phyloP scores from a whole-genome alignment of 108 stramenopile genomes.

The Aurantiochytrium sp. region DNA sequence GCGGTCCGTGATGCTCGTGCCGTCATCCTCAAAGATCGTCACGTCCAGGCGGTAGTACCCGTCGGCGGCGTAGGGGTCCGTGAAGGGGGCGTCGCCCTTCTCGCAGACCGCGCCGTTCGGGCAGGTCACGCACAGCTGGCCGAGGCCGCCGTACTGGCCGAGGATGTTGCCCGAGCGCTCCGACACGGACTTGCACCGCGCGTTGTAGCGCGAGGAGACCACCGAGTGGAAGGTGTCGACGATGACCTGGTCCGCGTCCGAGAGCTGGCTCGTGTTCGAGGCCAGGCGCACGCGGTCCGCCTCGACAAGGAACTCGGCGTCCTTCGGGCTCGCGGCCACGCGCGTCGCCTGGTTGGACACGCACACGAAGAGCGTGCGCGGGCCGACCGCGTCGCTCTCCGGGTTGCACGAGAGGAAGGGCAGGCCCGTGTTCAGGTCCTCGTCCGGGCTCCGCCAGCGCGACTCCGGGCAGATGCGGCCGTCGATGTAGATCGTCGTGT shows the following conservation, averaged over 20 bases:
- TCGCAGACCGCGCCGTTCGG: constrained; percentile 7
- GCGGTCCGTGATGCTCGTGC: not conserved
- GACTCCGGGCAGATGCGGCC: not conserved
- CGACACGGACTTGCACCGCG: not conserved
- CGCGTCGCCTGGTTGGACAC: not conserved
- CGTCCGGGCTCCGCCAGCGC: not conserved
- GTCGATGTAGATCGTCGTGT: not conserved
- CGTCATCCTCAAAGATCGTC: constrained; percentile 16
- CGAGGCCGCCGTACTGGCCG: constrained; percentile 3
- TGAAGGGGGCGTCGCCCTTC: not conserved
- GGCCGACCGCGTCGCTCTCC: not conserved
- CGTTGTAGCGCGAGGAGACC: not conserved
- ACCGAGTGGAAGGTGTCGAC: not conserved
- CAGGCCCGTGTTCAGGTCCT: not conserved
- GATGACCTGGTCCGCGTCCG: not conserved
- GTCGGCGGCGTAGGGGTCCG: not conserved
- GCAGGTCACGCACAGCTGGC: constrained; percentile 19
- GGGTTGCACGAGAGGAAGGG: constrained; percentile 4
- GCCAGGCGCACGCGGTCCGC: not conserved
- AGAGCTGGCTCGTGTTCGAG: not conserved
- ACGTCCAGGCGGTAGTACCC: constrained; percentile 13
- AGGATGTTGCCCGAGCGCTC: not conserved
- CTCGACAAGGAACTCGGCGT: not conserved
- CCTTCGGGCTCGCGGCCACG: not conserved
- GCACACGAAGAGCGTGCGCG: not conserved